Evolutionary conservation across 495 filamentous ascomycete species (phyloP), one percentile per base, ranked within the genome.

Genomic region (Penicillium lagena): DNA sequence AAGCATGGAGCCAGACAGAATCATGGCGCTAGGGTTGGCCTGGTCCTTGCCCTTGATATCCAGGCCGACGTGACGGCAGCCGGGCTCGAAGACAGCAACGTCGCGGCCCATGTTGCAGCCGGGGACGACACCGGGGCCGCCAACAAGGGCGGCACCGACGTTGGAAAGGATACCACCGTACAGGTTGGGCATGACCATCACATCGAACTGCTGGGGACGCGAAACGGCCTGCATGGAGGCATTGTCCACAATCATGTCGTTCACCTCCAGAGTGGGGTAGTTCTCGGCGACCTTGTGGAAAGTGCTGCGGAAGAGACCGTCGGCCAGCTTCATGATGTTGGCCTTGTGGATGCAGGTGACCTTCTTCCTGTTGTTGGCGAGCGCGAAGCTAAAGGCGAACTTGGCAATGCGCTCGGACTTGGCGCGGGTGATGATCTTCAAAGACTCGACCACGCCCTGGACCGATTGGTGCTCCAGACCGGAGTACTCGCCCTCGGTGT

Each of bases 161-260:
- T 98, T 98, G 68, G 94, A 97, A 46, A 98, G 75, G 59, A 98
- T 98, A 53, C 94, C 94, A 66, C 93, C 93, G 75, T 98, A 98
- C 61, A 98, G 74, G 73, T 98, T 98, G 46, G 93, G 93, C 93
- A 98, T 98, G 63, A 98, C 93, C 87, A 98, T 87, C 52, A 98
- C 93, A 66, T 97, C 94, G 60, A 97, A 97, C 71, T 98, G 93
- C 75, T 98, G 93, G 47, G 93, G 93, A 42, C 79, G 75, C 41
- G 87, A 90, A 44, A 97, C 93, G 69, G 87, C 90, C 73, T 98
- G 94, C 93, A 98, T 97, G 53, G 88, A 95, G 49, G 93, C 94
- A 68, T 98, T 98, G 71, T 98, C 93, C 56, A 98, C 94, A 64
- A 98, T 97, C 91, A 97, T 95, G 70, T 97, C 94, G 71, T 91